Evolutionary conservation across 2,329 filamentous ascomycete genomes (phyloP), one percentile per base, ranked within the genome.

Genomic region (Neofusicoccum sp.): DNA sequence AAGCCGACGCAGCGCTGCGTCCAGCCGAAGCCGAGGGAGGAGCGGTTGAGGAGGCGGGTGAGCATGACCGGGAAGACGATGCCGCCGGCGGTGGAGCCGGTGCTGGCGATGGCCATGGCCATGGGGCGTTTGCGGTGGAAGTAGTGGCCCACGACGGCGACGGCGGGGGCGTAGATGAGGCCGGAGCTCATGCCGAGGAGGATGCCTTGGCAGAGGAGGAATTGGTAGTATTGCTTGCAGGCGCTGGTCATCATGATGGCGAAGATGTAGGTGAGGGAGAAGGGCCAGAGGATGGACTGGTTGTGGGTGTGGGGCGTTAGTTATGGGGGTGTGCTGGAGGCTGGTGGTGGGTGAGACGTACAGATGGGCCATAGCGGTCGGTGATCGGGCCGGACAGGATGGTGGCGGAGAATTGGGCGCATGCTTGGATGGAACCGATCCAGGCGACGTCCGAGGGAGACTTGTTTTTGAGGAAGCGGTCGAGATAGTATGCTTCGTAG

Each of bases 1-100:
- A 78, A 83, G 0, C 83, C 87, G 66, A 88, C 80, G 0, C 83
- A 80, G 0, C 87, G 79, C 12, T 88, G 81, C 0, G 87, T 87
- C 86, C 87, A 89, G 0, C 79, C 79, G 68, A 89, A 90, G 0
- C 88, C 84, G 12, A 87, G 66, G 70, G 64, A 64, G 0, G 77
- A 71, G 29, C 70, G 69, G 61, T 81, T 80, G 16, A 87, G 73
- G 69, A 87, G 74, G 64, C 80, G 65, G 29, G 79, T 54, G 79
- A 81, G 45, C 82, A 84, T 74, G 22, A 84, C 68, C 11, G 65
- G 54, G 58, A 76, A 78, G 4, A 74, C 69, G 4, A 77, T 61
- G 1, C 79, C 79, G 1, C 79, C 79, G 7, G 77, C 68, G 0
- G 80, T 79, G 4, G 76, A 75, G 0, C 79, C 80, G 1, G 76